phyloP scores from a whole-genome alignment of 2,329 filamentous ascomycete genomes.

The Cladosporium sp. region DNA sequence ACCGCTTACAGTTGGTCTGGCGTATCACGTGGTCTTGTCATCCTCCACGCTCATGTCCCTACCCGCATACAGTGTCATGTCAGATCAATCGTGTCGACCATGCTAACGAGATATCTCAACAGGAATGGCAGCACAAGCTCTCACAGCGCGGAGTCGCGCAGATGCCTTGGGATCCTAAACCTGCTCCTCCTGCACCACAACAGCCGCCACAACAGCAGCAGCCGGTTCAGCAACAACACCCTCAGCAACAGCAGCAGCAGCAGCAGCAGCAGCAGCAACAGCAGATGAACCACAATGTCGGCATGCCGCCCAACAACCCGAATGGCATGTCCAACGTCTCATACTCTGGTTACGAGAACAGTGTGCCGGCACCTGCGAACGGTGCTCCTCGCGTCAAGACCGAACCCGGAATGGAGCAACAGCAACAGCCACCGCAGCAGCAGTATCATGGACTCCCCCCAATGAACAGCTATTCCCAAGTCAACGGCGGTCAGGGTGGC shows the following conservation, averaged over 20 bases:
- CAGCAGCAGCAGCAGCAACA: constrained; percentile 27
- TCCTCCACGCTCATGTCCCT: neutral
- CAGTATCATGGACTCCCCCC: constrained; percentile 26
- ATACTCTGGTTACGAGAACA: constrained; percentile 7
- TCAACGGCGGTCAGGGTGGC: constrained; percentile 32
- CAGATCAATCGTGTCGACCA: neutral
- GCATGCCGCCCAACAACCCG: constrained; percentile 4
- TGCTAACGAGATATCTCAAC: constrained; percentile 13
- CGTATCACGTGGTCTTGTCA: constrained; percentile 14
- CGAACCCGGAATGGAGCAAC: constrained; percentile 41
- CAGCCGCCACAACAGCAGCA: constrained; percentile 3
- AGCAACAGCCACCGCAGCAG: constrained; percentile 21
- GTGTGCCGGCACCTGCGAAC: constrained; percentile 7
- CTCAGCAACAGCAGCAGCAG: constrained; percentile 24
- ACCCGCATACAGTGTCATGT: neutral
- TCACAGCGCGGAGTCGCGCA: constrained; percentile 77
- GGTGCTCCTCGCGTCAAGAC: constrained; percentile 45
- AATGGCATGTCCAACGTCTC: constrained; percentile 13
- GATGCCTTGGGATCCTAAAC: constrained; percentile 94
- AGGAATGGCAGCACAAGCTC: constrained; percentile 95
- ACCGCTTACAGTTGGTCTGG: constrained; percentile 30
- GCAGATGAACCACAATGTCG: constrained; percentile 19
- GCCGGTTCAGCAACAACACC: constrained; percentile 12
- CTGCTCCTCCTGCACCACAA: constrained; percentile 49
- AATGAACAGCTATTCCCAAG: constrained; percentile 20